Percentiles rank a stretch among this genome's conserved stretches.
Conservation (phyloP, 441 rosid species). For the Rhodomyrtus psidioides region DNA sequence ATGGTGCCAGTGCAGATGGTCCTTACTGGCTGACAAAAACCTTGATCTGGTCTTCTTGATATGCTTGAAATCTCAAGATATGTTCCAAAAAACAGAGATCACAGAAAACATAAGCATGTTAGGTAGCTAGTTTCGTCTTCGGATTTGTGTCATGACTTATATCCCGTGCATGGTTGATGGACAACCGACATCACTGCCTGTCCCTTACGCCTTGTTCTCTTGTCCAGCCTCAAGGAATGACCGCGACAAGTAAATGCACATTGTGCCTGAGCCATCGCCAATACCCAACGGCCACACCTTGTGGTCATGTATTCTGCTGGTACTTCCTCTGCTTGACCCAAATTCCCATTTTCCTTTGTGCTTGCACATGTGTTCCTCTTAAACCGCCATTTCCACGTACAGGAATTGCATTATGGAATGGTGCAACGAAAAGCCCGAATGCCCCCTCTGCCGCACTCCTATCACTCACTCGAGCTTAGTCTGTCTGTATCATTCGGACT, state of each 20-base stretch:
- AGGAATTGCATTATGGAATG: constrained; percentile 96
- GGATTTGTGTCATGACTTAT: neutral
- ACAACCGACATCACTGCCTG: neutral
- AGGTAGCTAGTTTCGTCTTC: neutral
- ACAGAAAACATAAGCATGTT: neutral
- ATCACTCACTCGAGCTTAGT: constrained; percentile 81
- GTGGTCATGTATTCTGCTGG: constrained; percentile 98
- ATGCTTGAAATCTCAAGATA: neutral
- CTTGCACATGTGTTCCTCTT: neutral
- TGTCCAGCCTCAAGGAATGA: constrained; percentile 23
- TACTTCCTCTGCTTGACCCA: constrained; percentile 6
- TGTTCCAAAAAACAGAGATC: neutral
- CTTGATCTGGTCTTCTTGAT: neutral
- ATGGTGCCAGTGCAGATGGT: neutral
- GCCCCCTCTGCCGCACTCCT: constrained; percentile 89
- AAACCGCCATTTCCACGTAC: too few species aligned
- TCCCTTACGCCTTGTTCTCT: neutral
- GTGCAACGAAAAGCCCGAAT: constrained; percentile 96
- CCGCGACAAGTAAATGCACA: constrained; percentile 66
- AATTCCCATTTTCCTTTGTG: neutral
- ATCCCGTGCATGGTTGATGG: neutral
- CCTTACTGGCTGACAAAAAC: neutral
- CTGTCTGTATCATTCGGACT: constrained; percentile 80
- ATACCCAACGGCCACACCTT: constrained; percentile 81
- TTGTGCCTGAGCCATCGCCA: constrained; percentile 82